These are phyloP conservation scores for Curvularia eragrostidis DNA, from an alignment of 2,329 filamentous ascomycete genomes.

Conservation along the genomic window DNA sequence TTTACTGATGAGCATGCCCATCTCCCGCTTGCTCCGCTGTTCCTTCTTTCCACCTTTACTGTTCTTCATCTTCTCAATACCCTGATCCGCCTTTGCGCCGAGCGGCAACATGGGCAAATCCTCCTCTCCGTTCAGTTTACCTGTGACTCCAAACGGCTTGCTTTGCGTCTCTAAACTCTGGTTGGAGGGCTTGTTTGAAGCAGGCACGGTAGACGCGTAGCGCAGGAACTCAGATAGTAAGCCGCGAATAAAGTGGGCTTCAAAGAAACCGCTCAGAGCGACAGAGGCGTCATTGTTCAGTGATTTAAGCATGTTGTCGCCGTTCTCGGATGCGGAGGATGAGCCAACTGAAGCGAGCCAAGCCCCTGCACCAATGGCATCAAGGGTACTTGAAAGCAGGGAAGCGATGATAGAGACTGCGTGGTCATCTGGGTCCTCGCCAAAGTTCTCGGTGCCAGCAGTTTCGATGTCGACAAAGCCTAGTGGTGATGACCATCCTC, in stretches of 20 bases:
- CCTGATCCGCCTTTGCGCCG: slow-evolving; percentile 68
- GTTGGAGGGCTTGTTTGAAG: slow-evolving; percentile 41
- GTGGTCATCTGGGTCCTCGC: slow-evolving; percentile 67
- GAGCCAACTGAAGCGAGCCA: slow-evolving; percentile 65
- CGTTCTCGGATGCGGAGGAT: slow-evolving; percentile 61
- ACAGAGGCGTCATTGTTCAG: slow-evolving; percentile 73
- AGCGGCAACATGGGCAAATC: slow-evolving; percentile 68
- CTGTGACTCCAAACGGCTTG: slow-evolving; percentile 55
- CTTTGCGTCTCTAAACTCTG: slow-evolving; percentile 52
- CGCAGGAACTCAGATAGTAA: slow-evolving; percentile 70
- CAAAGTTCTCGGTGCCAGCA: slow-evolving; percentile 37
- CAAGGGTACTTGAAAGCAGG: slow-evolving; percentile 74
- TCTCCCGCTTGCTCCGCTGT: slow-evolving; percentile 73
- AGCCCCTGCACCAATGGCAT: slow-evolving; percentile 75
- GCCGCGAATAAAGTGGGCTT: slow-evolving; percentile 69
- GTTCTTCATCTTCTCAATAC: slow-evolving; percentile 61
- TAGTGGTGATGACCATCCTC: slow-evolving; percentile 78
- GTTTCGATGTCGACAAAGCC: slow-evolving; percentile 62
- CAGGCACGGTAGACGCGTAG: slow-evolving; percentile 52
- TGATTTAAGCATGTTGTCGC: slow-evolving; percentile 68
- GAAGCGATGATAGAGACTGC: slow-evolving; percentile 75
- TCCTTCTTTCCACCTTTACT: slow-evolving; percentile 73
- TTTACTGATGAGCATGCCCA: slow-evolving; percentile 78
- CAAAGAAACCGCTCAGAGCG: slow-evolving; percentile 74
- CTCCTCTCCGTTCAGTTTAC: slow-evolving; percentile 44